Percentiles rank a stretch among this genome's conserved stretches.
Conservation (phyloP, 768 basidiomycete species). For the Macrolepiota fuliginosa region DNA sequence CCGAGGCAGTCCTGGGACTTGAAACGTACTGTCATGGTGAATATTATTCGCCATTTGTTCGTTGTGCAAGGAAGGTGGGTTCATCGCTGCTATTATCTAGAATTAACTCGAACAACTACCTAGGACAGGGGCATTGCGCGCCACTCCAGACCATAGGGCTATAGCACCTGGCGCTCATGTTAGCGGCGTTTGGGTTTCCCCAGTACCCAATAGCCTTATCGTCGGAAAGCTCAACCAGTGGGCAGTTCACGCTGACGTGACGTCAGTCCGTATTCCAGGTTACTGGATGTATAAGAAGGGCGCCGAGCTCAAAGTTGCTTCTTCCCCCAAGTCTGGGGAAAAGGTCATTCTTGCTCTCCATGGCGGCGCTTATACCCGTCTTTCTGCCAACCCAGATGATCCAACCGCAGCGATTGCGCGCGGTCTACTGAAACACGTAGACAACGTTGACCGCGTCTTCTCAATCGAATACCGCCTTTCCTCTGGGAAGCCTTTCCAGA, state of each 20-base stretch:
- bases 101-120: background rate
- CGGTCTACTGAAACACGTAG: constrained; percentile 44
- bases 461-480: constrained; percentile 74
- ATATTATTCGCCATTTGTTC: constrained; percentile 30
- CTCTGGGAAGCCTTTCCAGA: constrained; percentile 36
- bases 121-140: constrained; percentile 34
- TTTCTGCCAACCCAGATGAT: constrained; percentile 58
- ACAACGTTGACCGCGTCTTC: constrained; percentile 47
- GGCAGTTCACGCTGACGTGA: constrained; percentile 37
- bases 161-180: constrained; percentile 38
- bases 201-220: constrained; percentile 36
- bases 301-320: constrained; percentile 29
- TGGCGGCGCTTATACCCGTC: constrained; percentile 54
- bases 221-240: constrained; percentile 40
- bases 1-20: constrained; percentile 47
- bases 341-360: constrained; percentile 63
- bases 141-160: constrained; percentile 35
- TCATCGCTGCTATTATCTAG: background rate
- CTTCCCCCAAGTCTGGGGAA: constrained; percentile 44
- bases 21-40: constrained; percentile 34
- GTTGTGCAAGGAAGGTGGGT: constrained; percentile 26
- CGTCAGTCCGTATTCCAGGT: constrained; percentile 46
- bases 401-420: constrained; percentile 41
- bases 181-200: constrained; percentile 49
- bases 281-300: constrained; percentile 54